Evolutionary conservation across 2,329 filamentous ascomycete species (phyloP), one percentile per base, ranked within the genome.

Genomic region (Trichocomaceae sp.): DNA sequence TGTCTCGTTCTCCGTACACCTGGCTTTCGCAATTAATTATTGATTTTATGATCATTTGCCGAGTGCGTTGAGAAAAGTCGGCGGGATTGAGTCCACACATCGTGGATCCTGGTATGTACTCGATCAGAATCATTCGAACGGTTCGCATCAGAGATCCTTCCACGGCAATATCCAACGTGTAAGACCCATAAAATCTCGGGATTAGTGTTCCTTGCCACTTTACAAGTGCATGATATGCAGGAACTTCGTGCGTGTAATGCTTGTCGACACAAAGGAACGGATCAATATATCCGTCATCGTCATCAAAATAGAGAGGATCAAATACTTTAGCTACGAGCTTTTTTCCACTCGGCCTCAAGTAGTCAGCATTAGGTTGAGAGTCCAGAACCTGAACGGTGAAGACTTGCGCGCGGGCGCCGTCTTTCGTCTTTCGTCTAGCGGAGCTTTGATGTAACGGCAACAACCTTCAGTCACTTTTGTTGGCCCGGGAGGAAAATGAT

Each of bases 101-200:
- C 9, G 60, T 56, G 3, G 48, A 44, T 9, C 61, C 61, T 23
- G 31, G 46, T 41, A 64, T 61, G 45, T 61, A 50, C 22, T 66
- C 59, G 3, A 63, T 52, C 29, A 66, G 49, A 54, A 66, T 62
- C 46, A 66, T 50, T 56, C 61, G 55, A 44, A 64, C 58, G 9
- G 37, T 45, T 23, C 60, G 44, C 48, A 13, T 41, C 45, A 29
- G 12, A 35, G 6, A n/a, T n/a, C 31, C 45, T n/a, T 57, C 49
- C 15, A 62, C 51, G 41, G 58, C 26, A 22, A 64, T 48, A 50
- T 52, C 47, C 13, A 65, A 44, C 15, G 64, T 59, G 41, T 62
- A 65, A n/a, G 61, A 65, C 1, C 62, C 61, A 50, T 61, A 62
- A 51, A 55, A 66, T 41, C 17, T 59, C 3, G 62, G 62, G 23